Evolutionary conservation across 192 early-diverging fungal genomes (phyloP), one percentile per base, ranked within the genome.

Genomic region (Podila epicladia): DNA sequence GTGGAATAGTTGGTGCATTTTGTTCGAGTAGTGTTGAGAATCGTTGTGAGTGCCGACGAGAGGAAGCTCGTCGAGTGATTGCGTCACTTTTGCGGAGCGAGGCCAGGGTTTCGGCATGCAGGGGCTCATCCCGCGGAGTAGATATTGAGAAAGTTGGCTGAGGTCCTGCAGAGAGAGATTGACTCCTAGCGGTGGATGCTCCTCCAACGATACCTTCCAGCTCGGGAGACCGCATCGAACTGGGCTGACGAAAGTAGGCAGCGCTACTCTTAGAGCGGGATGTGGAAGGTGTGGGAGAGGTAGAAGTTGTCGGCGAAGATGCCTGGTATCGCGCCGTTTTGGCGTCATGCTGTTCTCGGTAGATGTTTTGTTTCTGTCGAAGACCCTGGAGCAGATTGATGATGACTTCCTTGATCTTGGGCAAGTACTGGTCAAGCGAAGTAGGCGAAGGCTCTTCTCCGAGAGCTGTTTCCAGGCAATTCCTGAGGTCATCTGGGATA

Each of bases 341-440:
- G 9, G 71, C 67, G n/a, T 80, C 66, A 15, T 75, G 51, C 13
- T 64, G 70, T 51, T 88, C 85, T 22, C 84, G 63, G 58, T 84
- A 80, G 3, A 84, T n/a, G 33, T 80, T 83, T 70, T 90, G 88
- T 38, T 89, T 90, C 53, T 63, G 73, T 51, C 87, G 87, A 51
- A 90, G 66, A 5, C 85, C 86, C 64, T 90, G 85, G 5, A 90
- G 62, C 11, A 90, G 66, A 35, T 73, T 66, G 38, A 90, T 75
- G 65, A 90, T 90, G 49, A 84, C 77, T 29, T 86, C 86, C 58
- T 83, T 82, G 62, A 90, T 90, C 9, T 61, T 73, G 22, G 88
- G 88, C 22, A 90, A 65, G 60, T 87, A 73, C 20, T 79, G 65
- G 51, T 90, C 89, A 11, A 90, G 58, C 3, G 82, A 74, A 8